A percentile compares a stretch with the other conserved stretches of the same genome.
phyloP scores from a whole-genome alignment of 2,329 filamentous ascomycete species.

The Colletotrichum noveboracense region DNA sequence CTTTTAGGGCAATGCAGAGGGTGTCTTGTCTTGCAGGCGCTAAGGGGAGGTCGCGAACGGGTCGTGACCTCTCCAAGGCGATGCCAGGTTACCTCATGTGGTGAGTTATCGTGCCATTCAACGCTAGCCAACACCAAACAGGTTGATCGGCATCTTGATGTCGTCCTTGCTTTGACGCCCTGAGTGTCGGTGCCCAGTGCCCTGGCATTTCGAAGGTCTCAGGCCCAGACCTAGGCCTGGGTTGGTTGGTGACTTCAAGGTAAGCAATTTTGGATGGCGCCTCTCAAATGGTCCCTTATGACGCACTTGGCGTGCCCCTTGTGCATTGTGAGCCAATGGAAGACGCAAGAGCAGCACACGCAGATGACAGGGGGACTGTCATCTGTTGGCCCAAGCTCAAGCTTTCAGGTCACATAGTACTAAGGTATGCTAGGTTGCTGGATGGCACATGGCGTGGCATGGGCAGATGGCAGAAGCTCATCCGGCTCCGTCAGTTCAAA shows the following conservation, averaged over 20 bases:
- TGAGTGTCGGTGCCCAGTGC: not conserved
- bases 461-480: not conserved
- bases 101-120: not conserved
- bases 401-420: not conserved
- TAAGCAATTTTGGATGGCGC: not conserved
- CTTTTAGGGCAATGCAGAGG: not conserved
- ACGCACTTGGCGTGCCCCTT: not conserved
- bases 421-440: no score
- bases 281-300: constrained; percentile 7
- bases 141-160: not conserved
- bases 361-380: not conserved
- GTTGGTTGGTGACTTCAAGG: not conserved
- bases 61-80: not conserved
- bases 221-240: not conserved
- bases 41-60: not conserved
- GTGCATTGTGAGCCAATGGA: not conserved
- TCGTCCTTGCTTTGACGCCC: not conserved
- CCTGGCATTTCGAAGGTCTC: not conserved
- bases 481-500: not conserved
- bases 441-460: no score
- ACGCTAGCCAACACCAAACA: not conserved
- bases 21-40: not conserved
- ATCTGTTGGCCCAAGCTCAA: not conserved
- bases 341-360: not conserved
- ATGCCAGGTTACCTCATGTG: not conserved